Conservation (phyloP, 257 asterid species). For the Marsdenia floribunda region DNA sequence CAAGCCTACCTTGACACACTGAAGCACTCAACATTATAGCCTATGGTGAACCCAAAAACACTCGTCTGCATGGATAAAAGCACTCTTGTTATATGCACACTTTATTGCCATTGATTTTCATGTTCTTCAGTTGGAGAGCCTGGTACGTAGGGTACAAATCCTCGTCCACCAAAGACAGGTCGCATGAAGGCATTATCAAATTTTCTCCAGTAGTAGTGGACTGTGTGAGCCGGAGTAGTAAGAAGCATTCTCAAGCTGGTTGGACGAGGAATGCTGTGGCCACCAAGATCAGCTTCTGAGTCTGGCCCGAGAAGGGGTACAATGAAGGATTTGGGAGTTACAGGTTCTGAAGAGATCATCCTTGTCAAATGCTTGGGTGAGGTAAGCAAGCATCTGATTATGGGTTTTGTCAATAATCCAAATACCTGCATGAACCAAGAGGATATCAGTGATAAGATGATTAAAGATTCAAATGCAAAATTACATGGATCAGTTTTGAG, state of each 20-base stretch:
- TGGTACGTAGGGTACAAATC: conserved; percentile 77
- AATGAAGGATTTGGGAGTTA: conserved; percentile 51
- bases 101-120: conserved; percentile 25
- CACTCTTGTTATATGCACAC: background rate
- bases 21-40: conserved; percentile 1
- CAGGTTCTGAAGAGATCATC: conserved; percentile 61
- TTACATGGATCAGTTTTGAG: background rate
- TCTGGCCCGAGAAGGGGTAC: conserved; percentile 65
- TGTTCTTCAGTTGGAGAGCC: conserved; percentile 79
- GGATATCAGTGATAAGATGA: conserved; percentile 1
- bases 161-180: conserved; percentile 96
- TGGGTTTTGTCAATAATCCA: conserved; percentile 86
- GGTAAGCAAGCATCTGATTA: conserved; percentile 57
- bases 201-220: conserved; percentile 90
- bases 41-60: background rate
- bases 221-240: conserved; percentile 65
- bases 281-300: conserved; percentile 39
- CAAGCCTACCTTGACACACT: conserved; percentile 7
- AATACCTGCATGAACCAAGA: conserved; percentile 53
- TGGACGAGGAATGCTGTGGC: conserved; percentile 49
- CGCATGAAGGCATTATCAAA: conserved; percentile 92
- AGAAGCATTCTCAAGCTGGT: conserved; percentile 76
- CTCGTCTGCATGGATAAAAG: background rate
- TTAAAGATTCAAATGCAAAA: background rate
- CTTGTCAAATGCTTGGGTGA: conserved; percentile 44